Percentiles rank a stretch among this genome's conserved stretches.
These are phyloP conservation scores for Globisporangium recalcitrans DNA, from an alignment of 352 stramenopile genomes.

Conservation along the genomic window DNA sequence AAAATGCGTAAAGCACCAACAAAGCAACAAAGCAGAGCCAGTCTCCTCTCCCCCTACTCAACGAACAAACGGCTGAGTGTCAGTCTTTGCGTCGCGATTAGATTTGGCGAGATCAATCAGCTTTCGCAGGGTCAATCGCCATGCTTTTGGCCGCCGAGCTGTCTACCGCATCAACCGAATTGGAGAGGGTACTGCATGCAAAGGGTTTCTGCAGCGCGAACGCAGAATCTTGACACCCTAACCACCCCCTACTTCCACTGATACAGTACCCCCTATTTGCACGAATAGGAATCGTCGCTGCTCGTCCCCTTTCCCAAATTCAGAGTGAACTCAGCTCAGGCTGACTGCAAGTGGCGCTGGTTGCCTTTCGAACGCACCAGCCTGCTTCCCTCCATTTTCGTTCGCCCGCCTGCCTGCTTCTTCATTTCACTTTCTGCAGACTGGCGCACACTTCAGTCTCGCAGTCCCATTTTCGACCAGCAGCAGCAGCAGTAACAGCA, in stretches of 20 bases:
- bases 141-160: too few relatives aligned
- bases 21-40: constrained; percentile 1
- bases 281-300: neutral
- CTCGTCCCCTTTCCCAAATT: neutral
- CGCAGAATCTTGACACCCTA: neutral
- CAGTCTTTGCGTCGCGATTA: constrained; percentile 3
- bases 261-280: neutral
- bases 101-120: neutral
- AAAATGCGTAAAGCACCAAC: neutral
- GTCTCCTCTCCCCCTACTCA: neutral
- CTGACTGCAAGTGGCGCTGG: neutral
- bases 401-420: neutral
- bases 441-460: neutral
- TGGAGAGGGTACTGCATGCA: neutral
- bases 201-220: neutral
- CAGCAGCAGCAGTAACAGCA: neutral
- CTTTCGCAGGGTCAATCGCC: neutral
- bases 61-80: constrained; percentile 4
- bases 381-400: neutral
- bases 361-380: constrained; percentile 1
- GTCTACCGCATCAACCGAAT: too few relatives aligned
- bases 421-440: constrained; percentile 8
- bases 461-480: neutral
- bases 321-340: too few relatives aligned
- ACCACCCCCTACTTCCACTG: neutral